Evolutionary conservation across 1,139 yeast genomes (phyloP), one percentile per base, ranked within the genome.

Genomic region (Pneumocystis canis): DNA sequence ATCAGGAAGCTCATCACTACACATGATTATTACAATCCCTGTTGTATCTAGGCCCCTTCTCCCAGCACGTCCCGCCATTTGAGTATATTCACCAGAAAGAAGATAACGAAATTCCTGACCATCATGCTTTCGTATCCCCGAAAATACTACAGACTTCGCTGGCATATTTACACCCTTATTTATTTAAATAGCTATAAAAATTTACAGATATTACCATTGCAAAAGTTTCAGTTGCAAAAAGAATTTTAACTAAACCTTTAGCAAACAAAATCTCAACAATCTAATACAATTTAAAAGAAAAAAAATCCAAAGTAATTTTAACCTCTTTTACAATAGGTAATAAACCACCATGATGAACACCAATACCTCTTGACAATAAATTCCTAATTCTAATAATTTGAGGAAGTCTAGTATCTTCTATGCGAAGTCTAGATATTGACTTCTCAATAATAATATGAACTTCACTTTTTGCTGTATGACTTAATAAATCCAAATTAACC

Each of bases 51-150:
- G 77, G 59, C 98, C 98, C 79, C 98, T 84, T 76, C 98, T 84
- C 68, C 98, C 98, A 1, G 98, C 98, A 75, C 98, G 82, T 62
- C 98, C 98, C 0, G 97, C 90, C 98, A 94, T 92, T 75, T 92
- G 98, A 0, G 97, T 94, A 73, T 90, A 92, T 73, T 92, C 98
- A 59, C 98, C 98, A 0, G 98, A 96, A 11, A 86, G 78, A 66
- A 92, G 77, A 70, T 85, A 82, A 73, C 99, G 81, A 74, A 88
- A 84, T 0, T 81, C 81, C 60, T 84, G 80, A 58, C 97, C 97
- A 72, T 92, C 98, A 72, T 89, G 96, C 71, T 92, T 92, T 69
- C 94, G 78, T 61, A 85, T 77, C 60, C 86, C 87, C 65, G 90
- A 82, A 73, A 92, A 92, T 1, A 92, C 92, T 58, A 92, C 99